Conservation (phyloP, 495 filamentous ascomycete species). For the Lasiosphaeria miniovina region DNA sequence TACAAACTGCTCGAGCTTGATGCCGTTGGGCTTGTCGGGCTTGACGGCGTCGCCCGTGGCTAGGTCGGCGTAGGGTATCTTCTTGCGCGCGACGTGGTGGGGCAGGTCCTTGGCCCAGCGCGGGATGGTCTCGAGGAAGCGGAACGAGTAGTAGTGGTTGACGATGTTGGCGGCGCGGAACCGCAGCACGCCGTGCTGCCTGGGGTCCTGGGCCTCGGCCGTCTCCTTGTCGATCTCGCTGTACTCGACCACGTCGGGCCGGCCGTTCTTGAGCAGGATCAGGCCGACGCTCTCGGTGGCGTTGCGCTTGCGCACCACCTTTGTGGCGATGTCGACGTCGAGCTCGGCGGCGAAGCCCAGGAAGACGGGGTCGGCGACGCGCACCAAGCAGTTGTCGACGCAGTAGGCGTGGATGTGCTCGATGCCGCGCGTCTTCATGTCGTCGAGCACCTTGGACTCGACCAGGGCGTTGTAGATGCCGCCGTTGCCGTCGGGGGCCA, state of each 20-base stretch:
- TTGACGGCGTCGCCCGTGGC: constrained; percentile 76
- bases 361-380: constrained; percentile 93
- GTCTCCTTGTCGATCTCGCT: constrained; percentile 89
- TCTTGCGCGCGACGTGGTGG: constrained; percentile 96
- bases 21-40: constrained; percentile 90
- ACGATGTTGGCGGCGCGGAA: constrained; percentile 99
- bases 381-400: constrained; percentile 98
- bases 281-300: constrained; percentile 95
- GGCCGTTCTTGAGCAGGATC: constrained; percentile 91
- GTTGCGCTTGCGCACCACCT: constrained; percentile 97
- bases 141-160: constrained; percentile 98
- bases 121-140: constrained; percentile 87
- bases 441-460: constrained; percentile 73
- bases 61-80: constrained; percentile 84
- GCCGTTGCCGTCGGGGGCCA: constrained; percentile 97
- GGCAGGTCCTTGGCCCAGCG: constrained; percentile 80
- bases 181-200: constrained; percentile 78
- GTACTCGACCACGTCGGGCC: constrained; percentile 98
- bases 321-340: constrained; percentile 93
- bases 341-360: constrained; percentile 88
- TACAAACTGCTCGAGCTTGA: constrained; percentile 99
- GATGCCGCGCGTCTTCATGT: constrained; percentile 87
- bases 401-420: constrained; percentile 97
- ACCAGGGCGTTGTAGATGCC: constrained; percentile 94
- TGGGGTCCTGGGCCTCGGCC: constrained; percentile 83